Base-by-base conservation (phyloP, 225 moss, liverwort and hornwort species). In the Lunularia cruciata region DNA sequence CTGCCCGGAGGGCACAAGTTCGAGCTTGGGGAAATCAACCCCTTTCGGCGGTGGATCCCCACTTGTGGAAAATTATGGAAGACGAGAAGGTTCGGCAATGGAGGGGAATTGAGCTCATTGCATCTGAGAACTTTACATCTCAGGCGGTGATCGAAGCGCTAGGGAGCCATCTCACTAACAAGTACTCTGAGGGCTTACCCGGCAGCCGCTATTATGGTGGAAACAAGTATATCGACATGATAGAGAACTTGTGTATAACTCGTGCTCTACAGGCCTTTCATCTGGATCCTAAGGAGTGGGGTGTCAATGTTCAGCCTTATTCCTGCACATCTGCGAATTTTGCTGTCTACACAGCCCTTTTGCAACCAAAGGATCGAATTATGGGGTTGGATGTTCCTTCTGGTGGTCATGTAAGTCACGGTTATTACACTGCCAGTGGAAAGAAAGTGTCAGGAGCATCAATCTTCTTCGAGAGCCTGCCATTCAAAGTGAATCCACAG, bases 291-390 rank as follows among this genome's bases (percentile, higher is more conserved):
- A 83, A 76, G 34, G 87, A 86, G 4, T 96, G 92, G 95, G 90
- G 95, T 37, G 95, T 96, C 5, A 96, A 96, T 38, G 90, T 92
- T 56, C 92, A 95, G 35, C 87, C 95, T 1, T 95, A 95, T 36
- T 95, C 95, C 2, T 92, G 92, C 68, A 88, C 95, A 1, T 87
- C 92, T 32, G 90, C 95, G 4, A 95, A 95, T 69, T 92, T 95
- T 70, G 87, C 88, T 38, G 90, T 95, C 1, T 92, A 78, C 53
- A 95, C 92, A 4, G 90, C 90, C 16, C 88, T 95, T 13, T 42
- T 92, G 63, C 92, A 95, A 52, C 95, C 95, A 0, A 81, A 89
- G 51, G 92, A 92, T 58, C 82, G 95, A 32, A 89, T 95, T 27
- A 95, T 95, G 95, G 95, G 95, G 0, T 43, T 95, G 76, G 92